These are phyloP conservation scores for Nakazawaea wickerhamii DNA, from an alignment of 805 yeast species.

Conservation along the genomic window DNA sequence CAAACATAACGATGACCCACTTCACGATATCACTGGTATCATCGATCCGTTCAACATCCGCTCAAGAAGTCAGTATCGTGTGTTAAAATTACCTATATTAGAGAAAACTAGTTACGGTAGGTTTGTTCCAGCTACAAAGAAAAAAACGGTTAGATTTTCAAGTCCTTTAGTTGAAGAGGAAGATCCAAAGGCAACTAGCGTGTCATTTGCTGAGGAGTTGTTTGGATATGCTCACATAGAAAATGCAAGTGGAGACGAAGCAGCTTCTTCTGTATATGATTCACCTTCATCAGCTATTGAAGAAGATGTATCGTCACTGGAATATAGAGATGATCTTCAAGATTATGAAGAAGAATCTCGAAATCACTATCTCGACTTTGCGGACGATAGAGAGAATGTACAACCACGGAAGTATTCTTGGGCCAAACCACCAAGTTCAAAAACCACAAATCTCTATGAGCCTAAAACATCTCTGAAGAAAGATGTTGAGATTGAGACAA, in stretches of 20 bases:
- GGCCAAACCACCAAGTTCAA: too few relatives aligned
- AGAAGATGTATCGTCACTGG: not conserved
- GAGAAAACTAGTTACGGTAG: constrained; percentile 5
- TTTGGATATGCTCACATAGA: not conserved
- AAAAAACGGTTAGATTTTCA: constrained; percentile 10
- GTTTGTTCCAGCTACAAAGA: not conserved
- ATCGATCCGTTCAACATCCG: not conserved
- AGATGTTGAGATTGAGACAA: too few relatives aligned
- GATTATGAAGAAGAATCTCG: not conserved
- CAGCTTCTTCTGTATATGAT: constrained; percentile 1
- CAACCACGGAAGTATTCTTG: too few relatives aligned
- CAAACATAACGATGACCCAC: not conserved
- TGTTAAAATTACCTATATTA: constrained; percentile 5
- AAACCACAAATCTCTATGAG: too few relatives aligned
- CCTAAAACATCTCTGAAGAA: too few relatives aligned
- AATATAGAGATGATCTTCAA: not conserved
- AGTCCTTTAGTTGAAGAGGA: constrained; percentile 8
- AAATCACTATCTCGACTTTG: not conserved
- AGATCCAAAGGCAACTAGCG: not conserved
- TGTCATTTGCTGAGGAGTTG: not conserved
- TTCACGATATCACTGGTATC: not conserved
- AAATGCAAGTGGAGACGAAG: not conserved
- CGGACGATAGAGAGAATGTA: not conserved
- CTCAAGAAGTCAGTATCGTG: not conserved
- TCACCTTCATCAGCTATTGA: not conserved